A percentile compares a stretch with the other conserved stretches of the same genome.
Conservation (phyloP, 306 rosid species). For the Rubus parviflorus region DNA sequence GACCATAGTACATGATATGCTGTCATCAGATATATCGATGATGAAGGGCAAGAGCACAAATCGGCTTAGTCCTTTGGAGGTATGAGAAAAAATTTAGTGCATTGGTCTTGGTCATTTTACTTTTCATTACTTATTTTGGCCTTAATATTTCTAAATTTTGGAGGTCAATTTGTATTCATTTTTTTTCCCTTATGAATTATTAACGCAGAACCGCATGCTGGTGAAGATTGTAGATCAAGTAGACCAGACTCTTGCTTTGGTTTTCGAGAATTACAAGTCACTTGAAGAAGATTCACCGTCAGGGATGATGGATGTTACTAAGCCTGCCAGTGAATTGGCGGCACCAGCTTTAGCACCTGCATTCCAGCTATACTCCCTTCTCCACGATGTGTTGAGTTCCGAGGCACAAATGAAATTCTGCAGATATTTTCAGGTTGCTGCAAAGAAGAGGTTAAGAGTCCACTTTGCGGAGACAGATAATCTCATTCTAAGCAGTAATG, state of each 20-base stretch:
- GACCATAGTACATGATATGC: conserved; percentile 27
- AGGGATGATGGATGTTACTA: conserved; percentile 31
- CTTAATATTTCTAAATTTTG: not conserved
- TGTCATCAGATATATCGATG: conserved; percentile 17
- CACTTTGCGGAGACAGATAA: conserved; percentile 34
- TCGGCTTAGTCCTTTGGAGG: conserved; percentile 37
- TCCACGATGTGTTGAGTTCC: conserved; percentile 32
- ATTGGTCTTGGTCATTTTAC: not conserved
- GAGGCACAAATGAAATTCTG: conserved; percentile 34
- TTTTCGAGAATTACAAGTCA: conserved; percentile 43
- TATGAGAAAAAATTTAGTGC: not conserved
- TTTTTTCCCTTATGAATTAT: not conserved
- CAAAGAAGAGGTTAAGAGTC: conserved; percentile 36
- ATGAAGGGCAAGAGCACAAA: conserved; percentile 24
- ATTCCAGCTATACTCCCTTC: conserved; percentile 30
- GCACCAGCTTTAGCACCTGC: conserved; percentile 43
- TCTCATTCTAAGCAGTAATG: conserved; percentile 10
- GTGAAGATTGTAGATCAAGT: conserved; percentile 35
- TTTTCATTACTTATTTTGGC: not conserved
- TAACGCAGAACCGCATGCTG: conserved; percentile 37
- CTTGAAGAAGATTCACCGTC: conserved; percentile 33
- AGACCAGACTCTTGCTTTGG: conserved; percentile 32
- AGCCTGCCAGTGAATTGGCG: conserved; percentile 22
- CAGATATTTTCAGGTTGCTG: conserved; percentile 34
- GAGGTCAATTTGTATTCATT: not conserved